phyloP scores from a whole-genome alignment of 306 rosid genomes.

The Malus domestica region DNA sequence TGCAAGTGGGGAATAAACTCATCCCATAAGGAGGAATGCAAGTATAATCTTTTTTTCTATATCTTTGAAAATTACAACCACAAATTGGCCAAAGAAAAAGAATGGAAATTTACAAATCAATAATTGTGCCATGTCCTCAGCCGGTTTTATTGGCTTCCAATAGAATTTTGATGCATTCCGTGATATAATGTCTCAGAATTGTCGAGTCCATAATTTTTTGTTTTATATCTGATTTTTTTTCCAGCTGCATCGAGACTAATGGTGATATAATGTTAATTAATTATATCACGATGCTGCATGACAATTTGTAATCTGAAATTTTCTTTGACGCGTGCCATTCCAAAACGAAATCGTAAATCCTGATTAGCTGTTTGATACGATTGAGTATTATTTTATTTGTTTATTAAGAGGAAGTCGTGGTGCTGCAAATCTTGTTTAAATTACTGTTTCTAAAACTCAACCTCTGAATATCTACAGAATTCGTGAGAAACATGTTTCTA shows the following conservation, averaged over 20 bases:
- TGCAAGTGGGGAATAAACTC: no score
- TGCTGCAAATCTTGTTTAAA: not conserved
- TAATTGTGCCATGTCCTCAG: constrained; percentile 36
- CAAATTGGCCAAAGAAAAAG: not conserved
- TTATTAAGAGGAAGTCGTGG: not conserved
- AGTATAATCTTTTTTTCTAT: not conserved
- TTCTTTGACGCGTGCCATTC: not conserved
- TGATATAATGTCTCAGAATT: constrained; percentile 1
- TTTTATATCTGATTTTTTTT: not conserved
- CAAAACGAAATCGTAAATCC: not conserved
- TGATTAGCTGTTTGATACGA: not conserved
- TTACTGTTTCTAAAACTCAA: not conserved
- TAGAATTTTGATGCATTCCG: not conserved
- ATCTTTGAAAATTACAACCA: not conserved
- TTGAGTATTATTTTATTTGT: not conserved
- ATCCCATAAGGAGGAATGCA: no score
- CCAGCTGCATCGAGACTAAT: not conserved
- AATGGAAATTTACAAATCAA: not conserved
- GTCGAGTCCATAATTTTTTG: not conserved
- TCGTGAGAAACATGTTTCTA: not conserved
- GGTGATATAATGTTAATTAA: not conserved
- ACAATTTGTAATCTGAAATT: not conserved
- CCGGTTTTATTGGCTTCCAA: constrained; percentile 39
- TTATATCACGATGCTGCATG: not conserved
- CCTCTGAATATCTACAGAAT: not conserved